These are phyloP conservation scores for Scheffersomyces coipomensis DNA, from an alignment of 805 yeast genomes.

Conservation along the genomic window DNA sequence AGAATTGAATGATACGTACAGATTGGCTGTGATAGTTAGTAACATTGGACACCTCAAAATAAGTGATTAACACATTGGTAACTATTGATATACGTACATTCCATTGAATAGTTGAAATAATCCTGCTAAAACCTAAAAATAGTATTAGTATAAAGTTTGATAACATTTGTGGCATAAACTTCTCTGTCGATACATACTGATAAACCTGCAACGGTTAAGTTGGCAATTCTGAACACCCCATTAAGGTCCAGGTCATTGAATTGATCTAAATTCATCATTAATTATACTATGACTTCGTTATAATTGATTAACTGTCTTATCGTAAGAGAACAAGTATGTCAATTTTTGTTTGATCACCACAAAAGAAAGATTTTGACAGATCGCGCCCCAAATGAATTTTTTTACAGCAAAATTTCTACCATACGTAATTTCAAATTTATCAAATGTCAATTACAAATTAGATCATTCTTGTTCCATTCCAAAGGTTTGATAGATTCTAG, in stretches of 20 bases:
- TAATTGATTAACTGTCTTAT: no score
- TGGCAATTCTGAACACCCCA: constrained; percentile 49
- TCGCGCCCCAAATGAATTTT: no score
- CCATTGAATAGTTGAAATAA: constrained; percentile 51
- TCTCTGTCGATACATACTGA: constrained; percentile 51
- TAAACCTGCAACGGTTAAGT: constrained; percentile 54
- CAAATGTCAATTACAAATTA: no score
- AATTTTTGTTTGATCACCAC: no score
- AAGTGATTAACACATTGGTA: background rate
- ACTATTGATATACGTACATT: constrained; percentile 30
- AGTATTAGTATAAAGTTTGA: constrained; percentile 6
- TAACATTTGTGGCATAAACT: no score
- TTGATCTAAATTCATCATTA: constrained; percentile 43
- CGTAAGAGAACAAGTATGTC: no score
- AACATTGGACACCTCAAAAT: constrained; percentile 1
- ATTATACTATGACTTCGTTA: no score
- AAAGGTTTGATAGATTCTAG: no score
- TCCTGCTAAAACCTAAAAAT: constrained; percentile 42
- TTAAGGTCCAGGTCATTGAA: constrained; percentile 42
- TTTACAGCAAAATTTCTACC: no score
- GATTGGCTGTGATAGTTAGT: constrained; percentile 29
- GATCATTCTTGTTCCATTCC: no score
- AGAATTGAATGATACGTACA: constrained; percentile 19
- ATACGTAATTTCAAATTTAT: no score
- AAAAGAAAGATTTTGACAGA: no score